These are phyloP conservation scores for Hygrophorus pudorinus DNA, from an alignment of 768 basidiomycete species.

Conservation along the genomic window DNA sequence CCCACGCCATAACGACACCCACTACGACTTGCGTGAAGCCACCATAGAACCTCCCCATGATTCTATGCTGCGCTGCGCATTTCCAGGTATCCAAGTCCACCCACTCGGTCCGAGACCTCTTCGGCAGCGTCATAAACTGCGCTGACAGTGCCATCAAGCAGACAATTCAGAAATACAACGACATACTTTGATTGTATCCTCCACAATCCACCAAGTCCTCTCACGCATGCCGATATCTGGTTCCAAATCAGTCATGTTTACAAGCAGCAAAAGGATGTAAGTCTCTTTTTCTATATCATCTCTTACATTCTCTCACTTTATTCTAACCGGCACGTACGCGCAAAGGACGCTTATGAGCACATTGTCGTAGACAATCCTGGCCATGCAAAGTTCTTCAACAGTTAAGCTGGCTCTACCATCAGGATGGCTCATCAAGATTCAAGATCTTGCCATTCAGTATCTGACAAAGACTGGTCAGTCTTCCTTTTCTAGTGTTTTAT, in stretches of 20 bases:
- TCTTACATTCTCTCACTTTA: slow-evolving; percentile 9
- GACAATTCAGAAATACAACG: slow-evolving; percentile 89
- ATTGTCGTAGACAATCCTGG: slow-evolving; percentile 91
- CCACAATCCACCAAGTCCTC: slow-evolving; percentile 88
- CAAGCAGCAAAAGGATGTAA: slow-evolving; percentile 93
- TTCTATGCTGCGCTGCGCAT: too few species aligned
- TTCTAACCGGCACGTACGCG: slow-evolving; percentile 60
- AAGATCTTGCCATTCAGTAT: slow-evolving; percentile 88
- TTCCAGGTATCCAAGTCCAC: too few species aligned
- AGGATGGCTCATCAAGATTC: slow-evolving; percentile 97
- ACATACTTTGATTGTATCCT: slow-evolving; percentile 95
- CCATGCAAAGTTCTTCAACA: slow-evolving; percentile 98
- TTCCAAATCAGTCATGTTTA: slow-evolving; percentile 99
- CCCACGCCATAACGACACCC: too few species aligned
- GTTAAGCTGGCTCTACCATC: slow-evolving; percentile 96
- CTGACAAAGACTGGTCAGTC: slow-evolving; percentile 88
- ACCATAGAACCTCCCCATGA: too few species aligned
- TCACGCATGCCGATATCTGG: slow-evolving; percentile 97
- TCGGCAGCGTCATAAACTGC: too few species aligned
- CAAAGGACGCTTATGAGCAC: slow-evolving; percentile 95
- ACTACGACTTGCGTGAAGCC: too few species aligned
- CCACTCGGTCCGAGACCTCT: too few species aligned
- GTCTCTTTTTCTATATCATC: slow-evolving; percentile 8
- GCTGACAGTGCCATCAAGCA: too few species aligned
- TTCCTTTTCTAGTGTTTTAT: slow-evolving; percentile 1